Evolutionary conservation across 129 eudicot genomes (phyloP).

Genomic region (Flaveria bidentis): DNA sequence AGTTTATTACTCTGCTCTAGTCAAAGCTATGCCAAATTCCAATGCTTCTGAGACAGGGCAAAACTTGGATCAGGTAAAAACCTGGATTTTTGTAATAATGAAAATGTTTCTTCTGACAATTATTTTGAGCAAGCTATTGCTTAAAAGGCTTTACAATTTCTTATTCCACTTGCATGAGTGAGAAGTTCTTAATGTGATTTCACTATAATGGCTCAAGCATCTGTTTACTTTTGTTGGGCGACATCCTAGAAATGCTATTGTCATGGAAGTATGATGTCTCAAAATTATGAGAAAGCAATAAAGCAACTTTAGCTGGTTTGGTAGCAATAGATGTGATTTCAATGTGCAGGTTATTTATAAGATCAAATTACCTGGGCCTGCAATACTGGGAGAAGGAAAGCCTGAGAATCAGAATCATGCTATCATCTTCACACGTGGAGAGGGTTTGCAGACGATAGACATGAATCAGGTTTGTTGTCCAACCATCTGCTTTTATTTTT

Average conservation of each 20-base stretch:
- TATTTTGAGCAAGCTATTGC: background rate
- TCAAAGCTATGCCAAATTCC: constrained; percentile 88
- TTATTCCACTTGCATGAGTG: background rate
- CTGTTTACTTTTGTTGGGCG: background rate
- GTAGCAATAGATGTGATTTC: background rate
- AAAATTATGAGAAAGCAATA: background rate
- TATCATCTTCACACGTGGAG: constrained; percentile 92
- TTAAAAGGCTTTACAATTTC: background rate
- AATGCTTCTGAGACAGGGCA: constrained; percentile 72
- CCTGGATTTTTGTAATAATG: background rate
- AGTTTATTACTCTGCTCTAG: constrained; percentile 80
- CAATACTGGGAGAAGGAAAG: constrained; percentile 88
- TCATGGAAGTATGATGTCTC: background rate
- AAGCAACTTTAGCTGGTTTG: background rate
- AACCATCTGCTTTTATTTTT: background rate
- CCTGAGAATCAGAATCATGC: constrained; percentile 96
- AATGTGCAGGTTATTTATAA: constrained; percentile 64
- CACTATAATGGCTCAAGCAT: background rate
- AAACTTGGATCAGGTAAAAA: constrained; percentile 77
- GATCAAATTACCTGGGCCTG: constrained; percentile 88
- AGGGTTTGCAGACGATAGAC: constrained; percentile 88
- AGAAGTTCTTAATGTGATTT: background rate
- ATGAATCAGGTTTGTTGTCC: constrained; percentile 74
- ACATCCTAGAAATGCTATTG: background rate
- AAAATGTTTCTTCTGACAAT: background rate